Evolutionary conservation across 2,329 filamentous ascomycete species (phyloP).

Genomic region (Elsinoe australis): DNA sequence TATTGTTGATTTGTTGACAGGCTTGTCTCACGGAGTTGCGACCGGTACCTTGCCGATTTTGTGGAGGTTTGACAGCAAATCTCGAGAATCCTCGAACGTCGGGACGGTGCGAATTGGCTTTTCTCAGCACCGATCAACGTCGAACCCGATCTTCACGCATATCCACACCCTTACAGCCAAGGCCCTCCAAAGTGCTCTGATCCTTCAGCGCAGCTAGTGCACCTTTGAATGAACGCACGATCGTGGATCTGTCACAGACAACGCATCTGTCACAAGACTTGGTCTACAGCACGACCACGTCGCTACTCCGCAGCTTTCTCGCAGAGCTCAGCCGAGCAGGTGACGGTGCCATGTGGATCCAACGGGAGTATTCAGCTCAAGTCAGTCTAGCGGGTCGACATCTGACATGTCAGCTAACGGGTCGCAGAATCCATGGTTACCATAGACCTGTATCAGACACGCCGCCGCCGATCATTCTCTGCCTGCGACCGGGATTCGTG

Average conservation of each 20-base stretch:
- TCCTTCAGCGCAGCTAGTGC: neutral
- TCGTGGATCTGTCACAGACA: conserved; percentile 3
- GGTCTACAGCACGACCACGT: neutral
- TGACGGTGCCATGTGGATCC: conserved; percentile 34
- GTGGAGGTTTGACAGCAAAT: too few species aligned
- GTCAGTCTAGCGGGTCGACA: neutral
- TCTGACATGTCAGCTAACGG: neutral
- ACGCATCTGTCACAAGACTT: neutral
- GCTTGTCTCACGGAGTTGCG: too few species aligned
- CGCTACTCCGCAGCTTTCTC: conserved; percentile 1
- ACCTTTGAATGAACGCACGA: neutral
- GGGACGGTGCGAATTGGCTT: too few species aligned
- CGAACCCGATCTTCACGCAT: conserved; percentile 4
- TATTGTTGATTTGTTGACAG: too few species aligned
- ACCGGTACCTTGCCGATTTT: too few species aligned
- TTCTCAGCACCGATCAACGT: too few species aligned
- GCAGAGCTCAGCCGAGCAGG: neutral
- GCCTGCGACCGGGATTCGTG: conserved; percentile 39
- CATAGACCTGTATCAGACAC: conserved; percentile 22
- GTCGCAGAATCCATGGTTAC: conserved; percentile 29
- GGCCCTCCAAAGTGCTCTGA: neutral
- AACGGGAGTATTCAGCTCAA: conserved; percentile 38
- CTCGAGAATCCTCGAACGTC: too few species aligned
- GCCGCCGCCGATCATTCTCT: conserved; percentile 33
- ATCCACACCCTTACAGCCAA: neutral